phyloP scores from a whole-genome alignment of 495 filamentous ascomycete genomes.

The Barbatosphaeria neglecta region DNA sequence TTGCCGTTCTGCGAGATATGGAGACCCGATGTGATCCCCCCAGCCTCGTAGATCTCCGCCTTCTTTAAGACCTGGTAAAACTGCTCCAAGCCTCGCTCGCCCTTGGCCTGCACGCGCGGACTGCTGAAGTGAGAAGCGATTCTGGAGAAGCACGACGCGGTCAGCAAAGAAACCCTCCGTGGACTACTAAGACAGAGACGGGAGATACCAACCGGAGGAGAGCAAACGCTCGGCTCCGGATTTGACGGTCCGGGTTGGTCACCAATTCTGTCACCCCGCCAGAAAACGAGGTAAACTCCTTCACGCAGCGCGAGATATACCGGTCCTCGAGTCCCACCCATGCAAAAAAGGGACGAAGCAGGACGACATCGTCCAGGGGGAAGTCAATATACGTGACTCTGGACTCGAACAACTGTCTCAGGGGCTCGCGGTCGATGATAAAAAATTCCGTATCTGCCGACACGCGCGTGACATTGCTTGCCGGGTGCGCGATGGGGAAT shows the following conservation, averaged over 20 bases:
- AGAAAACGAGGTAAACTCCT: conserved; percentile 18
- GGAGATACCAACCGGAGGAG: conserved; percentile 20
- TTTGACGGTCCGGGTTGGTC: conserved; percentile 10
- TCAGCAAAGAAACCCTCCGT: conserved; percentile 1
- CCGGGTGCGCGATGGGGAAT: conserved; percentile 16
- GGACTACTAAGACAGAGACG: background rate
- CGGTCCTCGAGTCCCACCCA: conserved; percentile 19
- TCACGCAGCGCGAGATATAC: conserved; percentile 24
- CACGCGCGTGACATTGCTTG: conserved; percentile 5
- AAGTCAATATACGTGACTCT: conserved; percentile 27
- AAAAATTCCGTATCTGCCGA: conserved; percentile 13
- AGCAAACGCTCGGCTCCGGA: conserved; percentile 23
- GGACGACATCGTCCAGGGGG: conserved; percentile 17
- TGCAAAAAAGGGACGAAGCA: conserved; percentile 20
- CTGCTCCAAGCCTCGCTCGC: background rate
- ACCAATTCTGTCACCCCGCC: conserved; percentile 8
- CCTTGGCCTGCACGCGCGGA: conserved; percentile 8
- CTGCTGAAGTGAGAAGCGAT: conserved; percentile 24
- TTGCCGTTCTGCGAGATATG: conserved; percentile 13
- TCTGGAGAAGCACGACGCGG: conserved; percentile 3
- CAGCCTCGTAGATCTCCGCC: conserved; percentile 14
- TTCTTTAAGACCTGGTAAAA: conserved; percentile 19
- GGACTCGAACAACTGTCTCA: conserved; percentile 14
- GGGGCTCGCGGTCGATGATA: conserved; percentile 23
- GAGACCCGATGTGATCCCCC: conserved; percentile 17